Evolutionary conservation across 2,329 filamentous ascomycete species (phyloP).

Genomic region (Pseudonectria buxi): DNA sequence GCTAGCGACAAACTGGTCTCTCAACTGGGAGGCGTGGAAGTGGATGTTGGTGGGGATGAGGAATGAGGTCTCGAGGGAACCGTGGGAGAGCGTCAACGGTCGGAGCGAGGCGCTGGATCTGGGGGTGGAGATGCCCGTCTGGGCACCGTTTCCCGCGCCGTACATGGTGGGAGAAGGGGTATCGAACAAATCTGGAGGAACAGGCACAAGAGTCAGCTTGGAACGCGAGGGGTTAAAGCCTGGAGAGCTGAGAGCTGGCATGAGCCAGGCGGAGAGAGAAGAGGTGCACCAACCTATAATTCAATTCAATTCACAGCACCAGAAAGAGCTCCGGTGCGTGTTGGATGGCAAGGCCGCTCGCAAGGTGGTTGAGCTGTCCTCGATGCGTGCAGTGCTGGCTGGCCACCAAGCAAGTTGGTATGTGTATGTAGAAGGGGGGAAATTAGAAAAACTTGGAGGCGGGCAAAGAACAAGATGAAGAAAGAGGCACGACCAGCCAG

Average conservation of each 20-base stretch:
- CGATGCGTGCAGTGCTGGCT: slow-evolving; percentile 21
- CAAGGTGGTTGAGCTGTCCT: slow-evolving; percentile 18
- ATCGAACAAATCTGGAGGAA: slow-evolving; percentile 31
- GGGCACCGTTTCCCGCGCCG: slow-evolving; percentile 72
- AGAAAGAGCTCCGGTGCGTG: slow-evolving; percentile 19
- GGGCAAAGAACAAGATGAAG: slow-evolving; percentile 16
- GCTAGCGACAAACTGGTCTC: slow-evolving; percentile 79
- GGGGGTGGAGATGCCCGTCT: slow-evolving; percentile 95
- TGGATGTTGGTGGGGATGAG: slow-evolving; percentile 92
- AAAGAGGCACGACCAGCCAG: slow-evolving; percentile 22
- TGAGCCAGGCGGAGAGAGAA: neutral
- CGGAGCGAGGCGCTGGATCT: slow-evolving; percentile 89
- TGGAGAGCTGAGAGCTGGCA: neutral
- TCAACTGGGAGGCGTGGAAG: slow-evolving; percentile 91
- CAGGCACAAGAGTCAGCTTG: slow-evolving; percentile 11
- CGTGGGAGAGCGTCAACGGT: slow-evolving; percentile 84
- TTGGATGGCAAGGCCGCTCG: slow-evolving; percentile 22
- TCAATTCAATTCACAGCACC: slow-evolving; percentile 23
- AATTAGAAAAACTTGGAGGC: slow-evolving; percentile 14
- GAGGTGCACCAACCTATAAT: slow-evolving; percentile 25
- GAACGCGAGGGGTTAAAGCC: slow-evolving; percentile 1
- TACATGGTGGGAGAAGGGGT: slow-evolving; percentile 62
- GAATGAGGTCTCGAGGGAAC: slow-evolving; percentile 92
- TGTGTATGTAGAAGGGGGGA: slow-evolving; percentile 12
- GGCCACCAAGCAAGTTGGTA: slow-evolving; percentile 19